Evolutionary conservation across 225 moss, liverwort and hornwort genomes (phyloP).

Genomic region (Takakia lepidozioides): DNA sequence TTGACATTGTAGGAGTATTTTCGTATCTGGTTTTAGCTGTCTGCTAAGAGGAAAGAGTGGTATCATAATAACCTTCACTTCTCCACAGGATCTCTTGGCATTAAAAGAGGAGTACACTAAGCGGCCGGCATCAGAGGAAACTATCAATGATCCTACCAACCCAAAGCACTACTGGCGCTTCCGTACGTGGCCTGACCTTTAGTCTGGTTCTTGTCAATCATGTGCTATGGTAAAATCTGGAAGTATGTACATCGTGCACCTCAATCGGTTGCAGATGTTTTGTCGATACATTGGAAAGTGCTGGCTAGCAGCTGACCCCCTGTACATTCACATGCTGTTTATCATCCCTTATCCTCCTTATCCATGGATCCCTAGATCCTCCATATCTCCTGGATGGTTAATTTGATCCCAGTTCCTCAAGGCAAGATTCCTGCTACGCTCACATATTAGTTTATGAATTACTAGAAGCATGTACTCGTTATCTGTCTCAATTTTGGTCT

Average conservation of each 20-base stretch:
- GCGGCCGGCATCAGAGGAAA: conserved; percentile 77
- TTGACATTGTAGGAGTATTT: too few relatives aligned
- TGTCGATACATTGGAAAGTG: background rate
- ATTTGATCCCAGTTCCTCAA: too few relatives aligned
- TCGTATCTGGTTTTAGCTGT: too few relatives aligned
- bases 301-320: background rate
- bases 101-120: conserved; percentile 49
- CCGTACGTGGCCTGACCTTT: conserved; percentile 56
- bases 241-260: background rate
- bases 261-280: background rate
- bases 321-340: background rate
- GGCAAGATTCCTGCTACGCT: too few relatives aligned
- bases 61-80: too few relatives aligned
- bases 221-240: too few relatives aligned
- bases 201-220: background rate
- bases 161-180: conserved; percentile 93
- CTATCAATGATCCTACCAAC: conserved; percentile 81
- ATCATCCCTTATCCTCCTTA: background rate
- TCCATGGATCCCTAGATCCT: too few relatives aligned
- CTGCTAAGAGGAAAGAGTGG: too few relatives aligned
- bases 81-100: conserved; percentile 56
- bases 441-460: too few relatives aligned
- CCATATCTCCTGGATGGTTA: too few relatives aligned
- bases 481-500: background rate
- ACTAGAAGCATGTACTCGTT: too few relatives aligned